These are phyloP conservation scores for Aspergillus cejpii DNA, from an alignment of 2,329 filamentous ascomycete species.

Conservation along the genomic window DNA sequence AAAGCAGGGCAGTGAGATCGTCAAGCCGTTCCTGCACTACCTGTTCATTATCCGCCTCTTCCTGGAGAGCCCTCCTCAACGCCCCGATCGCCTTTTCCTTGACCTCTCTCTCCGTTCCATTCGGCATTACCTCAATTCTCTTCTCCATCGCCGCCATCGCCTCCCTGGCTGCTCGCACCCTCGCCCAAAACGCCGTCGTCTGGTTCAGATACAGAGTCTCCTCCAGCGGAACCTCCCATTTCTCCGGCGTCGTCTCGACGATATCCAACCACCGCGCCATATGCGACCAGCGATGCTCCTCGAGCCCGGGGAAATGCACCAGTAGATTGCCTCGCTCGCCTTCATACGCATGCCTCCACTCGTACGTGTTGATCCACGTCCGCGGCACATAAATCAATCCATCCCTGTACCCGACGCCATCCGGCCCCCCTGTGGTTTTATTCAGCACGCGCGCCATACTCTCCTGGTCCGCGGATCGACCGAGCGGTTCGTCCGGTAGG, in stretches of 20 bases:
- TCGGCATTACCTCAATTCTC: not conserved
- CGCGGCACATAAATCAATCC: conserved; percentile 18
- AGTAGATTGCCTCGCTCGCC: conserved; percentile 24
- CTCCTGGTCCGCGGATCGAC: conserved; percentile 17
- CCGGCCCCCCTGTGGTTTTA: conserved; percentile 14
- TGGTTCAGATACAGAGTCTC: conserved; percentile 19
- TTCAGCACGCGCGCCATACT: conserved; percentile 19
- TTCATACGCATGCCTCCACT: conserved; percentile 24
- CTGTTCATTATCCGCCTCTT: conserved; percentile 11
- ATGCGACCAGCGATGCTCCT: conserved; percentile 19
- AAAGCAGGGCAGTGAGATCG: conserved; percentile 4
- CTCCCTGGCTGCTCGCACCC: conserved; percentile 5
- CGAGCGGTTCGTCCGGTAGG: conserved; percentile 17
- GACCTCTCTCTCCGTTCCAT: not conserved
- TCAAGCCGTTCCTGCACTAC: conserved; percentile 11
- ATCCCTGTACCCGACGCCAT: conserved; percentile 13
- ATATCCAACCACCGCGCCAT: conserved; percentile 25
- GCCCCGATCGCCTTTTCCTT: conserved; percentile 8
- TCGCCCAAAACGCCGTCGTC: conserved; percentile 19
- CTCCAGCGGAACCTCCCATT: conserved; percentile 20
- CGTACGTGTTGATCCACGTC: conserved; percentile 26
- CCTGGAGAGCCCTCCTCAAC: conserved; percentile 9
- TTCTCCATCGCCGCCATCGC: conserved; percentile 1
- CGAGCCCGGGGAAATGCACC: conserved; percentile 27
- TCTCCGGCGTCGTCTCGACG: conserved; percentile 14